Conservation (phyloP, 805 yeast genomes). For the Metschnikowia dekortorum region DNA sequence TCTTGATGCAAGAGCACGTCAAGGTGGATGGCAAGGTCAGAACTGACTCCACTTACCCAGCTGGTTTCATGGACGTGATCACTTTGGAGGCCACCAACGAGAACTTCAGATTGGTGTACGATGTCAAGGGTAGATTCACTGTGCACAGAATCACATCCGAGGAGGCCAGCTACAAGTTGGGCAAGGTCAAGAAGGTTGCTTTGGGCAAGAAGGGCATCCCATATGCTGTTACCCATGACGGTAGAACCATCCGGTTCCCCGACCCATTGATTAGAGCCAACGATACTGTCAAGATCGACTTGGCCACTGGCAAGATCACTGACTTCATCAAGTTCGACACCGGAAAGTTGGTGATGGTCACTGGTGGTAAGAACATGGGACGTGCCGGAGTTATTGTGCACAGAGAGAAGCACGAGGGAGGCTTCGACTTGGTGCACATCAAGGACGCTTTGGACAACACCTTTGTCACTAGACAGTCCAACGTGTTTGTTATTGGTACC, state of each 20-base stretch:
- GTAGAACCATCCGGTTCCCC: conserved; percentile 99
- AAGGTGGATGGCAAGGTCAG: conserved; percentile 33
- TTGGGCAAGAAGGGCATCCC: conserved; percentile 98
- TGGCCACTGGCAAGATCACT: conserved; percentile 91
- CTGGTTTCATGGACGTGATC: conserved; percentile 32
- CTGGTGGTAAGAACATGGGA: conserved; percentile 99
- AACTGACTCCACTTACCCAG: conserved; percentile 31
- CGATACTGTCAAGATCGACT: conserved; percentile 96
- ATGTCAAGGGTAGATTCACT: conserved; percentile 98
- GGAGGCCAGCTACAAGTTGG: conserved; percentile 97
- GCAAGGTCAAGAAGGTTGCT: conserved; percentile 96
- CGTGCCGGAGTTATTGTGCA: conserved; percentile 93
- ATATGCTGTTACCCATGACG: conserved; percentile 98
- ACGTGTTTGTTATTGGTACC: conserved; percentile 85
- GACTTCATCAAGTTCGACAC: conserved; percentile 89
- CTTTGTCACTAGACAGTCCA: conserved; percentile 84
- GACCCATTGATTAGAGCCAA: conserved; percentile 95
- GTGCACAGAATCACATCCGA: conserved; percentile 99
- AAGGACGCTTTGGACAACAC: conserved; percentile 93
- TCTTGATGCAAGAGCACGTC: conserved; percentile 32
- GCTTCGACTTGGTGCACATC: conserved; percentile 95
- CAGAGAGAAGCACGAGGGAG: conserved; percentile 98
- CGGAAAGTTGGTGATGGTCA: conserved; percentile 84
- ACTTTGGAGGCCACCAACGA: conserved; percentile 31
- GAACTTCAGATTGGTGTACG: conserved; percentile 98